These are phyloP conservation scores for Lenzites betulinus DNA, from an alignment of 768 basidiomycete species.

Conservation along the genomic window DNA sequence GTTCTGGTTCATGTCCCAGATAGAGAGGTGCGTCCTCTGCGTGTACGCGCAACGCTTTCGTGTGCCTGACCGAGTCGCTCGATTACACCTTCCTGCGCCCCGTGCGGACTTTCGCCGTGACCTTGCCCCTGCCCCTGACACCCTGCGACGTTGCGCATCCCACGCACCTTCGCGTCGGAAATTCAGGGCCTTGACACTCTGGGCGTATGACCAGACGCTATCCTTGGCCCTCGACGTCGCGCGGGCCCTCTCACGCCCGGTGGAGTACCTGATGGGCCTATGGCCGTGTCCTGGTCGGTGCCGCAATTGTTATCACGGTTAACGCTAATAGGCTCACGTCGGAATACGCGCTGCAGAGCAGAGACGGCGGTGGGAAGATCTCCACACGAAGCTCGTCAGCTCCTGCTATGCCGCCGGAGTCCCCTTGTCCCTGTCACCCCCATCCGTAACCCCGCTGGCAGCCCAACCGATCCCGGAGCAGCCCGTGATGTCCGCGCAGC, in stretches of 20 bases:
- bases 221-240: conserved; percentile 63
- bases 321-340: conserved; percentile 11
- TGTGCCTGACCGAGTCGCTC: conserved; percentile 12
- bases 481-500: not conserved
- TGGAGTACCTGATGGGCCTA: conserved; percentile 60
- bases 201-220: conserved; percentile 60
- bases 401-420: conserved; percentile 54
- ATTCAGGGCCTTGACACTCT: conserved; percentile 55
- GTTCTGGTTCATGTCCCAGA: conserved; percentile 78
- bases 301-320: not conserved
- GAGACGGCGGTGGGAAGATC: conserved; percentile 46
- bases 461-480: not conserved
- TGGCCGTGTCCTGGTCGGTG: conserved; percentile 66
- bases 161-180: conserved; percentile 12
- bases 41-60: not conserved
- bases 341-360: conserved; percentile 42
- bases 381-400: conserved; percentile 47
- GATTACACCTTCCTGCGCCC: not conserved
- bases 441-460: conserved; percentile 24
- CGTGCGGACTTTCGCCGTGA: conserved; percentile 7
- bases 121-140: conserved; percentile 1
- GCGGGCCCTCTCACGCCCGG: conserved; percentile 57
- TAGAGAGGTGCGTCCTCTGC: conserved; percentile 47
- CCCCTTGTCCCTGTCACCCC: conserved; percentile 36
- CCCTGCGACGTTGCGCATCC: conserved; percentile 3